Conservation (phyloP, 78 protist genomes). For the Emiliania huxleyi region DNA sequence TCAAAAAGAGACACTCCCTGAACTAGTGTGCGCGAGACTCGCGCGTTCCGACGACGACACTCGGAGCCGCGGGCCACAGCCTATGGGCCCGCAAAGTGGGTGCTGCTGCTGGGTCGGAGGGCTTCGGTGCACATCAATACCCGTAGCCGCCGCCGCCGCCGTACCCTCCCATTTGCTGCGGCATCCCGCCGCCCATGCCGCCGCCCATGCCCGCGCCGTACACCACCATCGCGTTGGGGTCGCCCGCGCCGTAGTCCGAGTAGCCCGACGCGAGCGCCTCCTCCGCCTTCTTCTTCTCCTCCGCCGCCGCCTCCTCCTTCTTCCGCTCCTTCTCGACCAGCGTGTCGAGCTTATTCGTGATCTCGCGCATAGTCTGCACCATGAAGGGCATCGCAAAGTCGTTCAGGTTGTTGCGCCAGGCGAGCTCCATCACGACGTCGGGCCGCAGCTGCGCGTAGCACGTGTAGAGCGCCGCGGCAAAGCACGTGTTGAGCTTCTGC, state of each 20-base stretch:
- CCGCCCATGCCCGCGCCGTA: background rate
- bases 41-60: too few species aligned
- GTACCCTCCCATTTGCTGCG: background rate
- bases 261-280: slow-evolving; percentile 12
- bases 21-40: too few species aligned
- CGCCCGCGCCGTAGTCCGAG: background rate
- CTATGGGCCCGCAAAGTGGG: too few species aligned
- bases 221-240: background rate
- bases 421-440: slow-evolving; percentile 91
- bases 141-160: background rate
- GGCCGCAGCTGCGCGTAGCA: slow-evolving; percentile 88
- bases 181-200: background rate
- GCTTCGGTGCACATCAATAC: too few species aligned
- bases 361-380: slow-evolving; percentile 80
- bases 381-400: slow-evolving; percentile 98
- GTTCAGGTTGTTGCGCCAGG: slow-evolving; percentile 92
- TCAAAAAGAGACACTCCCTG: too few species aligned
- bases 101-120: too few species aligned
- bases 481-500: slow-evolving; percentile 71
- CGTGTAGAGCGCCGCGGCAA: slow-evolving; percentile 92
- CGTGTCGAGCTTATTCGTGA: slow-evolving; percentile 9
- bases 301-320: slow-evolving; percentile 17
- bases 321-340: background rate
- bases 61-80: too few species aligned
- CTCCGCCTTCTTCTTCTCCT: slow-evolving; percentile 23